Conservation (phyloP, 345 rosid genomes). For the Ailanthus altissimus region DNA sequence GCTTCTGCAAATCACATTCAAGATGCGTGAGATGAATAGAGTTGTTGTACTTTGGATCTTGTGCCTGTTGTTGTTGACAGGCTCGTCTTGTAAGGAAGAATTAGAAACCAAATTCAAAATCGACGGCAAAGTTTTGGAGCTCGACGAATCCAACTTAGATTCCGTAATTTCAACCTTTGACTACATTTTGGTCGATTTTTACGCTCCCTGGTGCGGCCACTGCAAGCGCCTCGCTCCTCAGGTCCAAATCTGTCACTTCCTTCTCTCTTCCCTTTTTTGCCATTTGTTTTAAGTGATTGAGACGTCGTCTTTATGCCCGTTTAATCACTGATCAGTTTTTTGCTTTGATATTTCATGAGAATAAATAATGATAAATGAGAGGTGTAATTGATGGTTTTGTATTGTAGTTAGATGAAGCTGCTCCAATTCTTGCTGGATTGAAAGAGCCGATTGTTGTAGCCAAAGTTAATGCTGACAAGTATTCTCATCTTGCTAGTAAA, state of each 20-base stretch:
- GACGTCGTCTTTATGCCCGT: neutral
- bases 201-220: conserved; percentile 99
- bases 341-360: neutral
- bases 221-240: conserved; percentile 91
- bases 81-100: conserved; percentile 2
- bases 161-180: conserved; percentile 71
- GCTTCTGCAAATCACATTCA: neutral
- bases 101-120: conserved; percentile 34
- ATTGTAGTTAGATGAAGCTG: conserved; percentile 86
- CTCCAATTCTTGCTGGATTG: conserved; percentile 65
- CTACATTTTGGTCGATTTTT: conserved; percentile 80
- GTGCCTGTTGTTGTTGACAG: neutral
- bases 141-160: conserved; percentile 85
- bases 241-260: conserved; percentile 39
- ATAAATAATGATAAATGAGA: neutral
- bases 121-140: conserved; percentile 76
- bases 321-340: neutral
- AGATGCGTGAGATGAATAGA: neutral
- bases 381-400: conserved; percentile 6
- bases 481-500: conserved; percentile 63
- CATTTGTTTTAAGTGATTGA: neutral
- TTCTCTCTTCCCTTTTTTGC: too few relatives aligned
- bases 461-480: conserved; percentile 85
- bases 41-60: conserved; percentile 6
- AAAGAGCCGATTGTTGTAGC: conserved; percentile 82